Evolutionary conservation across 768 basidiomycete genomes (phyloP).

Genomic region (Leccinum truebloodii): DNA sequence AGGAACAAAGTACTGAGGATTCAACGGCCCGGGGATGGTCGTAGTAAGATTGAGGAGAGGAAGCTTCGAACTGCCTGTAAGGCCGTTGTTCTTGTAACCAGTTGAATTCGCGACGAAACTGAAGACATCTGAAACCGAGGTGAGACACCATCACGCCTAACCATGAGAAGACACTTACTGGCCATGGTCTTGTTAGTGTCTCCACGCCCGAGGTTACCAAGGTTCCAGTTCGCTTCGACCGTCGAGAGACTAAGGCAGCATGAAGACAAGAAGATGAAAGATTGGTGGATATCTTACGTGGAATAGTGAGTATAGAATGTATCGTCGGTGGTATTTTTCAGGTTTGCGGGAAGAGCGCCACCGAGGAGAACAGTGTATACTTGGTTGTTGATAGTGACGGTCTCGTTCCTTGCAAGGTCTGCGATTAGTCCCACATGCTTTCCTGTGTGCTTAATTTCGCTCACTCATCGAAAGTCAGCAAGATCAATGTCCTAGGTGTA

Average conservation of each 20-base stretch:
- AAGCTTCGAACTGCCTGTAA: constrained; percentile 25
- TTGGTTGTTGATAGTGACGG: constrained; percentile 42
- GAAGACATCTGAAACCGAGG: constrained; percentile 44
- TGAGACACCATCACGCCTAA: background rate
- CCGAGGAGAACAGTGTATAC: constrained; percentile 47
- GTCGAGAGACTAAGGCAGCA: constrained; percentile 41
- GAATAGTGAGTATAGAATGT: constrained; percentile 64
- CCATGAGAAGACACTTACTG: constrained; percentile 6
- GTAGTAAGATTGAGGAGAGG: constrained; percentile 41
- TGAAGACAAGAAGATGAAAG: background rate
- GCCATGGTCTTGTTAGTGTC: constrained; percentile 47
- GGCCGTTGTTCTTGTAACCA: constrained; percentile 44
- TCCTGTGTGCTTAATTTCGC: constrained; percentile 19
- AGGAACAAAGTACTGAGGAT: constrained; percentile 39
- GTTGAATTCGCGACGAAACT: constrained; percentile 48
- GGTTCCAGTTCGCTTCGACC: constrained; percentile 59
- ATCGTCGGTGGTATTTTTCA: constrained; percentile 47
- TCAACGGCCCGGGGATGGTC: constrained; percentile 43
- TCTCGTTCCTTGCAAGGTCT: constrained; percentile 23
- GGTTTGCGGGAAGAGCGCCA: constrained; percentile 41
- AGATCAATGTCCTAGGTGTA: constrained; percentile 51
- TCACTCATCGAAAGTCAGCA: constrained; percentile 64
- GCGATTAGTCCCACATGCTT: background rate
- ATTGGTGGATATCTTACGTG: constrained; percentile 14
- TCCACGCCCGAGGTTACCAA: constrained; percentile 55